Conservation (phyloP, 495 filamentous ascomycete species). For the Hyphodiscus hymeniophilus region DNA sequence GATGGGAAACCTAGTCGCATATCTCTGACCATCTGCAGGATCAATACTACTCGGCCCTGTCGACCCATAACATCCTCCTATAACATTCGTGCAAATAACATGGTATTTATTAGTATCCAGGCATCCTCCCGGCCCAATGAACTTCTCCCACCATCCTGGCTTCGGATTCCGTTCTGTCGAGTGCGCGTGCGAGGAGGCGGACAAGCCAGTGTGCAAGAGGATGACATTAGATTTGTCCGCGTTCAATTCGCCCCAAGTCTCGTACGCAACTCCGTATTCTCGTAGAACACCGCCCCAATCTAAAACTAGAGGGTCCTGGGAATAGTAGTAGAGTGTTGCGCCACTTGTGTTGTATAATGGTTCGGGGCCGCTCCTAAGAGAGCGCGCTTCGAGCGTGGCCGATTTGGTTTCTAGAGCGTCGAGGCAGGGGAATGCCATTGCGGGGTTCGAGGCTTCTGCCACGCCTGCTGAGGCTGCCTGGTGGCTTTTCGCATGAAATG, state of each 20-base stretch:
- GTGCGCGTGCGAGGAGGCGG: conserved; percentile 91
- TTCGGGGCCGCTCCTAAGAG: conserved; percentile 73
- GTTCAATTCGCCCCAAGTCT: conserved; percentile 87
- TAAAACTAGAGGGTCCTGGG: conserved; percentile 63
- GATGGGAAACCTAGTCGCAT: conserved; percentile 95
- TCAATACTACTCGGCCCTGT: conserved; percentile 86
- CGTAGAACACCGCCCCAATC: conserved; percentile 90
- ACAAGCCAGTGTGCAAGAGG: conserved; percentile 87
- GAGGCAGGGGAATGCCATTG: conserved; percentile 91
- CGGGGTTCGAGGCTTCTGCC: conserved; percentile 65
- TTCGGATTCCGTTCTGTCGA: conserved; percentile 79
- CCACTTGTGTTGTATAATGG: conserved; percentile 83
- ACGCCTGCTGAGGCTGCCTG: not conserved
- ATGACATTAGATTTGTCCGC: conserved; percentile 79
- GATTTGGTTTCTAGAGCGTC: conserved; percentile 82
- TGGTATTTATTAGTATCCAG: conserved; percentile 89
- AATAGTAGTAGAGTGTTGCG: conserved; percentile 66
- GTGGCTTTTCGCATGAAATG: not conserved
- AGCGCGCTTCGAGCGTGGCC: conserved; percentile 64
- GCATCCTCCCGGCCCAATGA: conserved; percentile 82
- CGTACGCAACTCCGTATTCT: conserved; percentile 84
- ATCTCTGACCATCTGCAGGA: conserved; percentile 77
- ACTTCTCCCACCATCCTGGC: conserved; percentile 98
- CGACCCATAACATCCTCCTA: conserved; percentile 93
- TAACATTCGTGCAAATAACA: conserved; percentile 92